Evolutionary conservation across 371 early-diverging fungal species (phyloP), one percentile per base, ranked within the genome.

Genomic region (Mucor circinelloides): DNA sequence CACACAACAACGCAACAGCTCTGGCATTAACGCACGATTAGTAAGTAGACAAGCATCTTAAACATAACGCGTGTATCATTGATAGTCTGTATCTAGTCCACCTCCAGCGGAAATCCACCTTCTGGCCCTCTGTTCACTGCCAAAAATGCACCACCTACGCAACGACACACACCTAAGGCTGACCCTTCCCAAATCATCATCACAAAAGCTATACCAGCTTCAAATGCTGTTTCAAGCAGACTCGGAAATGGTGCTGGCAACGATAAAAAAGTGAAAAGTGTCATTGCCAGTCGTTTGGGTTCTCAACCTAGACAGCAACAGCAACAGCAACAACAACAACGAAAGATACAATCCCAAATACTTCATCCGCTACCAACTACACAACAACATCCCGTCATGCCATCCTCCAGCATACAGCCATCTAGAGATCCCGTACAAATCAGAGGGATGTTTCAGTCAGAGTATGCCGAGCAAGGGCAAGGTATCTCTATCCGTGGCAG

Each of bases 111-210:
- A n/a, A 38, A 19, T 40, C 6, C 57, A 2, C 36, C 27, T 32
- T 50, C 60, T n/a, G 56, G 63, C 13, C 63, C 69, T 38, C 17
- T 64, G 6, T 59, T 64, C 21, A 60, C 69, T 3, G 54, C 66
- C 23, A 60, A 63, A 48, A 62, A 50, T 23, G 17, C 30, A 63
- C 57, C 17, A 6, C 32, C 30, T 30, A 27, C 27, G 21, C 30
- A 57, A 36, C 42, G 28, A 44, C 34, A 27, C 40, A 55, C 12
- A 23, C 48, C 38, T 5, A 36, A 48, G 17, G 65, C 69, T n/a
- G 78, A 80, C 61, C 78, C 78, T 34, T 71, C 78, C 31, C 60
- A 75, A 54, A 74, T 78, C 25, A 71, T 78, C 32, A 78, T 78
- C 12, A 78, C 78, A 34, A 78, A 78, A 56, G 55, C 69, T 36